phyloP scores from a whole-genome alignment of 2,329 filamentous ascomycete species.

The Alternaria atra region DNA sequence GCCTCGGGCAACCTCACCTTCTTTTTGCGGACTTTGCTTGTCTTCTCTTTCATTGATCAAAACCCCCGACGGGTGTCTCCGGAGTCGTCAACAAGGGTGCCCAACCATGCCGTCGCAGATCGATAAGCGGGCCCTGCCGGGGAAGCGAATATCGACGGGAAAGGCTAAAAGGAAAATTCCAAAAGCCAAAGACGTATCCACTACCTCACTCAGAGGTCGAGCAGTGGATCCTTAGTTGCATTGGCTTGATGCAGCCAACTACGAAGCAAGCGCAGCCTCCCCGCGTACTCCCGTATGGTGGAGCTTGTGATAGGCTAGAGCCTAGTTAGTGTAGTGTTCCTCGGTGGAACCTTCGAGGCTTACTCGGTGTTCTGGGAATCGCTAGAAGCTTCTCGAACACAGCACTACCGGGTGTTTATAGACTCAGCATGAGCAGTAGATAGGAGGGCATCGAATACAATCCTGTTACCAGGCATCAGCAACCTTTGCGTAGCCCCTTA shows the following conservation, averaged over 20 bases:
- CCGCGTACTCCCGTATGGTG: constrained; percentile 2
- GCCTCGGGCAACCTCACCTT: neutral
- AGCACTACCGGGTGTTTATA: too few relatives aligned
- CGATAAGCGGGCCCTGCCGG: constrained; percentile 10
- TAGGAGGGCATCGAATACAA: too few relatives aligned
- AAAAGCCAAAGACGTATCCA: neutral
- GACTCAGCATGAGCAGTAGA: too few relatives aligned
- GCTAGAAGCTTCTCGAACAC: too few relatives aligned
- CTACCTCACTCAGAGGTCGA: neutral
- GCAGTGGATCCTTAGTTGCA: neutral
- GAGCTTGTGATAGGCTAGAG: too few relatives aligned
- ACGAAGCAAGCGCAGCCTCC: constrained; percentile 7
- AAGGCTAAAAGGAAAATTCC: neutral
- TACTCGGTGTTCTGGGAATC: too few relatives aligned
- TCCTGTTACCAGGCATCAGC: too few relatives aligned
- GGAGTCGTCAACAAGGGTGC: neutral
- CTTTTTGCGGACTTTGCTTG: too few relatives aligned
- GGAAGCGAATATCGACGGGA: neutral
- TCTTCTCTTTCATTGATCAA: neutral
- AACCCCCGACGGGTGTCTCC: neutral
- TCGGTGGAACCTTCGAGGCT: too few relatives aligned
- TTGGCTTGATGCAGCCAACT: too few relatives aligned
- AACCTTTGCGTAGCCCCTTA: too few relatives aligned
- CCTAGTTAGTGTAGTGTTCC: too few relatives aligned
- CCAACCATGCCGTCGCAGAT: neutral